Conservation (phyloP, 768 basidiomycete species). For the Austroboletus festivus region DNA sequence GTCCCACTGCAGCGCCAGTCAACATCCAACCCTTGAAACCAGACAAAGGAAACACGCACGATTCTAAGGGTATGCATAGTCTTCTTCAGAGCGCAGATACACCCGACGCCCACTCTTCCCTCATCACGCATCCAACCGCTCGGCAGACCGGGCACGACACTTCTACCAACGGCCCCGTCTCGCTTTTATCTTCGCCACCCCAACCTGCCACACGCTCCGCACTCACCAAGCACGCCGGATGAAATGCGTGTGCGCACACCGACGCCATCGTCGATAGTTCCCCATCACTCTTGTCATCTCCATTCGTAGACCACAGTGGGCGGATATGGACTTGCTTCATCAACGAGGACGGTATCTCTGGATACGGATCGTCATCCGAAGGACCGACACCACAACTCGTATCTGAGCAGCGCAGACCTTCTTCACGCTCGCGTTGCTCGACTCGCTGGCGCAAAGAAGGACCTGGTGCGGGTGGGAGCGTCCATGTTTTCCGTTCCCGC, state of each 20-base stretch:
- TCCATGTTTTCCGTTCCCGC: conserved; percentile 49
- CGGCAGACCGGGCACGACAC: conserved; percentile 77
- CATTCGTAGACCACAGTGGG: conserved; percentile 12
- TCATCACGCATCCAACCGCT: conserved; percentile 55
- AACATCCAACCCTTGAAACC: too few species aligned
- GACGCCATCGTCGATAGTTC: background rate
- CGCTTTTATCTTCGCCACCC: conserved; percentile 46
- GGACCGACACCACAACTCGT: conserved; percentile 73
- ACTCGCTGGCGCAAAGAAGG: conserved; percentile 69
- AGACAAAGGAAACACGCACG: background rate
- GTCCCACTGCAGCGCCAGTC: too few species aligned
- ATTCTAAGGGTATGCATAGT: background rate
- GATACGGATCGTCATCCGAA: conserved; percentile 64
- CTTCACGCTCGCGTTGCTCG: conserved; percentile 69
- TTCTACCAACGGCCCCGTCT: conserved; percentile 44
- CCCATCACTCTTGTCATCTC: conserved; percentile 12
- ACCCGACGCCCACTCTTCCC: conserved; percentile 59
- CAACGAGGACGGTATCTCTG: conserved; percentile 23
- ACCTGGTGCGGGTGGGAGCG: conserved; percentile 61
- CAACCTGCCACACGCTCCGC: conserved; percentile 63
- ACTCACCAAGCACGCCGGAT: conserved; percentile 67
- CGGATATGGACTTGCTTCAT: conserved; percentile 26
- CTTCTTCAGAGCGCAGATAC: conserved; percentile 29
- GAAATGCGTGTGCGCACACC: conserved; percentile 67
- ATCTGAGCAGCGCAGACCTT: conserved; percentile 70